Base-by-base conservation (phyloP, 192 early-diverging fungal genomes). In the Coemansia reversa region DNA sequence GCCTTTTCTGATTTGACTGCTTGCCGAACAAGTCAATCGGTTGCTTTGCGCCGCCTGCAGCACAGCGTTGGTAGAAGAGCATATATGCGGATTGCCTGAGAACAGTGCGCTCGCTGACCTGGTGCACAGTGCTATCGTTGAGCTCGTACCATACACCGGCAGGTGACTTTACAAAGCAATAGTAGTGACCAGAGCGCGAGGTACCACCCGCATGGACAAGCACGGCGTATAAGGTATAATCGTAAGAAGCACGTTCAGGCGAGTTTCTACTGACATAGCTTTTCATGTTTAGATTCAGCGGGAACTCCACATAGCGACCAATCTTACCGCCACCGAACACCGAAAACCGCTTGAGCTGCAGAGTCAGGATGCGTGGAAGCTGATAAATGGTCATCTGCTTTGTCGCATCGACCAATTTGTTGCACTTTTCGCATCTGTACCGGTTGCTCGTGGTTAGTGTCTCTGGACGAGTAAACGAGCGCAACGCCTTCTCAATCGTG, bases 341-440 rank as follows among this genome's bases (percentile, higher is more conserved):
- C 39, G 85, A 88, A 67, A 96, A 96, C 18, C 94, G 84, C 76
- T 96, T 96, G 32, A 96, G 76, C 51, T 96, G 94, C 23, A 96
- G 60, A 7, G 81, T 86, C 33, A 96, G 64, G 25, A 90, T 80
- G 33, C 81, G 75, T 24, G 94, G 94, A 16, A 90, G 75, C 25
- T 84, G 73, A 48, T 91, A 83, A 16, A 96, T 81, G 0, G 89
- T 87, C 84, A 93, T 86, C 62, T 89, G 85, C 69, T 96, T 96
- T 51, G 83, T 74, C 6, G 92, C 94, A 51, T 90, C 88, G 0
- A 90, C 90, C 7, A 88, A 82, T 30, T 81, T 73, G 52, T 86
- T 85, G 80, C 94, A 96, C 53, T 87, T 92, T 32, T 89, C 86
- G 71, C 94, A 96, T 28, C 83, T 84, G 76, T 93, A 96, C 63